Evolutionary conservation across 495 filamentous ascomycete species (phyloP), one percentile per base, ranked within the genome.

Genomic region (Talaromyces liani): DNA sequence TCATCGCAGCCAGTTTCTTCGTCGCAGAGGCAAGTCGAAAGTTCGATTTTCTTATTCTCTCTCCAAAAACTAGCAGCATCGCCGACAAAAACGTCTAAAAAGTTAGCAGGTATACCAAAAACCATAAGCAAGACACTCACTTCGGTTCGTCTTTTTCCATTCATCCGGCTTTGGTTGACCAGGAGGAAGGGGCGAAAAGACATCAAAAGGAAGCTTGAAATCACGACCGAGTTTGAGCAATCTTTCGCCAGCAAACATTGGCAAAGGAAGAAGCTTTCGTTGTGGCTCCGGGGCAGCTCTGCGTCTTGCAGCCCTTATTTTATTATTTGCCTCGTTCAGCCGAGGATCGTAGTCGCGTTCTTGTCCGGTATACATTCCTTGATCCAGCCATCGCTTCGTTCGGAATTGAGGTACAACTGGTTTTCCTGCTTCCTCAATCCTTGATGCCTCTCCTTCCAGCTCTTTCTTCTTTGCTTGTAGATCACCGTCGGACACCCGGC

Each of bases 331-430:
- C 70, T 91, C 88, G 57, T 81, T 82, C 9, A 84, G 82, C 65
- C 85, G 83, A 55, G 82, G 75, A 60, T 90, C 78, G 63, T 89
- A 84, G 2, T 82, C 65, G 0, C 82, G 82, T 34, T 90, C 83
- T 69, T 97, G 94, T 18, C 93, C 94, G 4, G 91, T 85, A 69
- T 95, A 98, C n/a, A 98, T 75, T 2, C 93, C 93, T 68, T 91
- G 88, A 61, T 81, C 76, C 58, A 93, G 70, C 87, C 90, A 97
- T 41, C 85, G 80, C 80, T 93, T 95, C 41, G 69, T 68, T 64
- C 69, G 78, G 55, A 68, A 70, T 29, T 72, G 74, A 5, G 77
- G 73, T 65, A 75, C 74, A 62, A 74, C 75, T 62, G 68, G 69
- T 58, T 77, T 76, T 36, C 78, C 74, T 36, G 75, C 69, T 62